These are phyloP conservation scores for Magnolia kwangsiensis DNA, from an alignment of 164 flowering plant genomes.

Conservation along the genomic window DNA sequence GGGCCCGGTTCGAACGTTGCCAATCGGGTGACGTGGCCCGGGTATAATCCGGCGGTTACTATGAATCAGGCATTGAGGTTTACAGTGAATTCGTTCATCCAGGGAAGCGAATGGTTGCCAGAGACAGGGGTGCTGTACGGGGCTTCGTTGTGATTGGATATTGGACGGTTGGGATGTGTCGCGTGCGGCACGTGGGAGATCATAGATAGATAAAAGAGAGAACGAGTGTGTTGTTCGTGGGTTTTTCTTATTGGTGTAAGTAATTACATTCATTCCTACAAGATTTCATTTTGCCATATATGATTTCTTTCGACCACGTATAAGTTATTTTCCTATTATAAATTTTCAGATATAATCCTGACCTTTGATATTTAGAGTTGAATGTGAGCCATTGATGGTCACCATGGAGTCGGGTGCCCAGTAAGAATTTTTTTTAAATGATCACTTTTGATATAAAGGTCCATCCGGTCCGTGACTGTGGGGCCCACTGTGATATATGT, in stretches of 20 bases:
- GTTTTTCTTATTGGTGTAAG: neutral
- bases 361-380: too few relatives aligned
- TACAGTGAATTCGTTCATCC: conserved; percentile 45
- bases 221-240: neutral
- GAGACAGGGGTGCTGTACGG: conserved; percentile 27
- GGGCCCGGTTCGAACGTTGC: conserved; percentile 59
- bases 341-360: too few relatives aligned
- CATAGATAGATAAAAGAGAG: neutral
- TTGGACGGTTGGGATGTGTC: neutral
- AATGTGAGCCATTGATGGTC: too few relatives aligned
- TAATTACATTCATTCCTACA: neutral
- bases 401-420: too few relatives aligned
- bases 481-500: too few relatives aligned
- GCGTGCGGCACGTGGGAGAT: neutral
- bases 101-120: conserved; percentile 57
- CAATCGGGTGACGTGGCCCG: conserved; percentile 68
- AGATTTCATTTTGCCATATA: too few relatives aligned
- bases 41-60: conserved; percentile 41
- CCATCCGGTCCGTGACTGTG: too few relatives aligned
- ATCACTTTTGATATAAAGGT: too few relatives aligned
- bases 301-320: too few relatives aligned
- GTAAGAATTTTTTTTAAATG: too few relatives aligned
- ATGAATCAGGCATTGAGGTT: conserved; percentile 35
- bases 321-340: too few relatives aligned
- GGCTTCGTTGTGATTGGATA: conserved; percentile 21